These are phyloP conservation scores for Arxiozyma telluris DNA, from an alignment of 1,139 yeast species.

Conservation along the genomic window DNA sequence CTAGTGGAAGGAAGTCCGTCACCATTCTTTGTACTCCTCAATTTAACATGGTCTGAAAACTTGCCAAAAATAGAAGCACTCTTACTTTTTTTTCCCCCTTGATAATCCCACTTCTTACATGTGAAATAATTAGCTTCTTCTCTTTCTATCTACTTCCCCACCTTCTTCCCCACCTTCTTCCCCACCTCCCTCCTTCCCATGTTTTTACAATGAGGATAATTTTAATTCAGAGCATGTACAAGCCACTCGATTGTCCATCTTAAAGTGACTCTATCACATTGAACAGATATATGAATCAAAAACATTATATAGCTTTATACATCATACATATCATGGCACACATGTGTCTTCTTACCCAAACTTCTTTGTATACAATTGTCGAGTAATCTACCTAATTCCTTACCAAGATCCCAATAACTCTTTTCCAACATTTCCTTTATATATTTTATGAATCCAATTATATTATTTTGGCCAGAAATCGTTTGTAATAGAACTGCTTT, in stretches of 20 bases:
- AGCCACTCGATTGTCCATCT: too few species aligned
- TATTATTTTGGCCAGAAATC: slow-evolving; percentile 36
- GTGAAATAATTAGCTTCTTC: not conserved
- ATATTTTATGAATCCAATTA: slow-evolving; percentile 47
- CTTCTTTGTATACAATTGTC: slow-evolving; percentile 51
- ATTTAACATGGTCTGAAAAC: too few species aligned
- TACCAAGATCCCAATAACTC: slow-evolving; percentile 53
- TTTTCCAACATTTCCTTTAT: slow-evolving; percentile 39
- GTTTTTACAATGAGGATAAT: not conserved
- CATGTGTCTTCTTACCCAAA: slow-evolving; percentile 41
- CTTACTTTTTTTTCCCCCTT: too few species aligned
- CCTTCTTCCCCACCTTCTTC: not conserved
- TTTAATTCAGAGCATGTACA: too few species aligned
- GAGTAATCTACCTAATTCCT: slow-evolving; percentile 50
- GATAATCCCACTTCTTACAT: not conserved
- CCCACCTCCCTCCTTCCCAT: not conserved
- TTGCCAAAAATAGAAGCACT: too few species aligned
- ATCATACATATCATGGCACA: slow-evolving; percentile 46
- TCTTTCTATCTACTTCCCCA: not conserved
- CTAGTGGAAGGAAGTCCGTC: too few species aligned
- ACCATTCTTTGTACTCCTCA: too few species aligned
- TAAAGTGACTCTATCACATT: not conserved
- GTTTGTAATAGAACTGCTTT: slow-evolving; percentile 25
- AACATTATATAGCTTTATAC: slow-evolving; percentile 2
- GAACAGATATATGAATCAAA: too few species aligned